These are phyloP conservation scores for Nissolia schottii DNA, from an alignment of 306 rosid genomes.

Conservation along the genomic window DNA sequence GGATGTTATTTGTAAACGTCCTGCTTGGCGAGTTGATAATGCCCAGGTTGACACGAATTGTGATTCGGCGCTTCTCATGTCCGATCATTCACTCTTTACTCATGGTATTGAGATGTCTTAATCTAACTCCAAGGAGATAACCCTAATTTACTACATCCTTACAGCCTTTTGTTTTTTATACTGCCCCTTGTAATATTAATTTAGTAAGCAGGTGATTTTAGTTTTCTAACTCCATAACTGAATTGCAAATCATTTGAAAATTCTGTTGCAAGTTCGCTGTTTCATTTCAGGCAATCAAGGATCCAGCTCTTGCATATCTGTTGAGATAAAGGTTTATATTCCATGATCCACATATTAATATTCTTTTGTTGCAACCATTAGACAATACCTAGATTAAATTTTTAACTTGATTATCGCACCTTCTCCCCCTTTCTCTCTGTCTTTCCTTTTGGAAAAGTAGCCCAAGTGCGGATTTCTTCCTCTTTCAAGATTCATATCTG, in stretches of 20 bases:
- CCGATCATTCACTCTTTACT: conserved; percentile 80
- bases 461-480: conserved; percentile 97
- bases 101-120: conserved; percentile 40
- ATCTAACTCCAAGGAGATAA: not conserved
- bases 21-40: conserved; percentile 72
- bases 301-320: conserved; percentile 61
- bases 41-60: conserved; percentile 54
- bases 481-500: conserved; percentile 65
- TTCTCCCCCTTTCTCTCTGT: not conserved
- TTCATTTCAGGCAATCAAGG: conserved; percentile 52
- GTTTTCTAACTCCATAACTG: not conserved
- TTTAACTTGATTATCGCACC: conserved; percentile 14
- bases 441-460: conserved; percentile 41
- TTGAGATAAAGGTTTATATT: conserved; percentile 80
- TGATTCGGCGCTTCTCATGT: conserved; percentile 65
- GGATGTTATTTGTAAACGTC: conserved; percentile 58
- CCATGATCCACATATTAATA: not conserved
- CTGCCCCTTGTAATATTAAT: not conserved
- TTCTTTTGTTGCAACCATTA: not conserved
- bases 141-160: not conserved
- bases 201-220: not conserved
- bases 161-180: not conserved
- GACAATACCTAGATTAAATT: not conserved
- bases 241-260: conserved; percentile 7
- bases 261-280: conserved; percentile 3